Conservation (phyloP, 2,329 filamentous ascomycete species). For the Monosporascus sp. region DNA sequence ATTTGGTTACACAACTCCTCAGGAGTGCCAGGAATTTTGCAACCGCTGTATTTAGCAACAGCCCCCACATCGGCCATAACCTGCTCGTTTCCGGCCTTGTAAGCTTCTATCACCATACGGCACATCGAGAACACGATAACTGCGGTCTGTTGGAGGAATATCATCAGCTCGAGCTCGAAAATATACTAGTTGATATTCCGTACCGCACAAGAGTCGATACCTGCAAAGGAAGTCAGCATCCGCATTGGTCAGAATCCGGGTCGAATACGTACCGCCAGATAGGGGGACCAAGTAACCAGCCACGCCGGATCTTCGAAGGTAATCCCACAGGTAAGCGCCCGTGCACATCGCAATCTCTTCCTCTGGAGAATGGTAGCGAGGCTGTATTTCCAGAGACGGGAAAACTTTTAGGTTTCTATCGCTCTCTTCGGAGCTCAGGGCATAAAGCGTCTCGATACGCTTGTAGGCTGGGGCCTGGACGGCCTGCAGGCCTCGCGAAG, state of each 20-base stretch:
- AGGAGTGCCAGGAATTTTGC: conserved; percentile 44
- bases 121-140: conserved; percentile 45
- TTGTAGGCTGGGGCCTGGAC: conserved; percentile 42
- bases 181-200: not conserved
- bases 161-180: not conserved
- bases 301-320: conserved; percentile 43
- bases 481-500: conserved; percentile 55
- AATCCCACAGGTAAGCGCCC: conserved; percentile 65
- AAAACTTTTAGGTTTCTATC: conserved; percentile 35
- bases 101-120: conserved; percentile 48
- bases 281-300: conserved; percentile 55
- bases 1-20: conserved; percentile 52
- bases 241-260: not conserved
- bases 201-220: conserved; percentile 29
- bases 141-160: conserved; percentile 9
- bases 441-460: conserved; percentile 34
- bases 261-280: conserved; percentile 30
- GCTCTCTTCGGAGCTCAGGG: conserved; percentile 28
- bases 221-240: conserved; percentile 19
- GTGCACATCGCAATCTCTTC: conserved; percentile 63
- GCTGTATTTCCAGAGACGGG: conserved; percentile 39
- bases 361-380: conserved; percentile 56
- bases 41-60: conserved; percentile 26
- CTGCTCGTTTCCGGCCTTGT: conserved; percentile 35
- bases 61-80: conserved; percentile 34